Conservation (phyloP, 495 filamentous ascomycete species). For the Chlorociboria aeruginascens region DNA sequence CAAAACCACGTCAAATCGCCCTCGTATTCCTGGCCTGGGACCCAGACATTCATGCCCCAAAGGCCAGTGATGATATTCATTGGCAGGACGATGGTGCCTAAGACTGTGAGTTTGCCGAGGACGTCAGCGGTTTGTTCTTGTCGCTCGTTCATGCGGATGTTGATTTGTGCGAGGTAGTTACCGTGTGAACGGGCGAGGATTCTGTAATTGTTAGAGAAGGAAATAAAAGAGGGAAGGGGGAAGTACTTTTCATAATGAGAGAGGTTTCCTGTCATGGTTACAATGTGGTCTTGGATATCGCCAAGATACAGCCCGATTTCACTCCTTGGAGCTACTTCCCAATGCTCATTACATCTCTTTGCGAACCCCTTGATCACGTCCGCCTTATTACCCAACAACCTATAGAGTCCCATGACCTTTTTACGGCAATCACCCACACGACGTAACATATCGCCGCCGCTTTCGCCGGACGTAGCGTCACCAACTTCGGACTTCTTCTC, state of each 20-base stretch:
- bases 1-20: constrained; percentile 44
- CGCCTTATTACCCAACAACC: constrained; percentile 90
- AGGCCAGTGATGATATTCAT: constrained; percentile 98
- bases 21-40: constrained; percentile 68
- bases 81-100: constrained; percentile 92
- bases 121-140: constrained; percentile 93
- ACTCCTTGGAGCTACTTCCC: constrained; percentile 87
- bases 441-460: constrained; percentile 72
- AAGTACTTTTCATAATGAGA: constrained; percentile 90
- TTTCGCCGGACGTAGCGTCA: constrained; percentile 34
- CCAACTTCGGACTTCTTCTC: constrained; percentile 35
- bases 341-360: constrained; percentile 97
- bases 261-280: constrained; percentile 94
- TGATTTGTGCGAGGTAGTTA: constrained; percentile 88
- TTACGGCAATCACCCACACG: constrained; percentile 89
- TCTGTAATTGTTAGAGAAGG: constrained; percentile 29
- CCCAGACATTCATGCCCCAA: constrained; percentile 98
- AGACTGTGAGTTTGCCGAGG: constrained; percentile 84
- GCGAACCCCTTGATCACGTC: constrained; percentile 98
- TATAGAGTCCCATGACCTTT: constrained; percentile 90
- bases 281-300: constrained; percentile 97
- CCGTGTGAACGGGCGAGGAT: constrained; percentile 85
- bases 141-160: constrained; percentile 94
- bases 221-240: neutral
- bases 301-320: constrained; percentile 94